Evolutionary conservation across 1,139 yeast genomes (phyloP).

Genomic region (Saccharomyces uvarum): DNA sequence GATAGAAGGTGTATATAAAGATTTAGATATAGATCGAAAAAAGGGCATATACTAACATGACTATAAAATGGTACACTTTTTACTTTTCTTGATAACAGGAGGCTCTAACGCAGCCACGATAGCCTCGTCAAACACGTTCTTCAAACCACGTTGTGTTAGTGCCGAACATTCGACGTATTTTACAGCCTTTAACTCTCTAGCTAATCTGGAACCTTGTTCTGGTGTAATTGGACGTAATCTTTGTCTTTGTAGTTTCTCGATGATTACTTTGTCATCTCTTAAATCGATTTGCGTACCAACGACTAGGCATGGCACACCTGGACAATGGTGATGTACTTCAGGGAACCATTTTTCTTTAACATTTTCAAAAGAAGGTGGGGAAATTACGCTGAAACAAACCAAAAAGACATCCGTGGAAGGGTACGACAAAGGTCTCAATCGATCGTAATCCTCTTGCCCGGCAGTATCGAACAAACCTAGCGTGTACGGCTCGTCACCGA

Average conservation of each 20-base stretch:
- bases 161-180: slow-evolving; percentile 96
- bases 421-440: slow-evolving; percentile 88
- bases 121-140: slow-evolving; percentile 92
- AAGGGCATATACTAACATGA: background rate
- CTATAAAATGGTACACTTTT: slow-evolving; percentile 72
- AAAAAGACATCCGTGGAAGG: slow-evolving; percentile 93
- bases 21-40: background rate
- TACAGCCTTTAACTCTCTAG: slow-evolving; percentile 89
- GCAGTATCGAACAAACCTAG: slow-evolving; percentile 94
- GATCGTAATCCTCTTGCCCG: slow-evolving; percentile 96
- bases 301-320: slow-evolving; percentile 89
- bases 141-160: slow-evolving; percentile 89
- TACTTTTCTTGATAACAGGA: slow-evolving; percentile 63
- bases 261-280: slow-evolving; percentile 82
- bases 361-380: slow-evolving; percentile 93
- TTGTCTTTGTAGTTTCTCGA: slow-evolving; percentile 81
- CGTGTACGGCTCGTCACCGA: slow-evolving; percentile 95
- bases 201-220: slow-evolving; percentile 83
- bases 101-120: slow-evolving; percentile 91
- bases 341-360: slow-evolving; percentile 97
- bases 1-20: background rate
- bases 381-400: slow-evolving; percentile 86
- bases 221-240: slow-evolving; percentile 76
- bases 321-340: slow-evolving; percentile 94
- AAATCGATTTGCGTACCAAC: slow-evolving; percentile 93